These are phyloP conservation scores for Coemansia sp. DNA, from an alignment of 192 early-diverging fungal genomes.

Conservation along the genomic window DNA sequence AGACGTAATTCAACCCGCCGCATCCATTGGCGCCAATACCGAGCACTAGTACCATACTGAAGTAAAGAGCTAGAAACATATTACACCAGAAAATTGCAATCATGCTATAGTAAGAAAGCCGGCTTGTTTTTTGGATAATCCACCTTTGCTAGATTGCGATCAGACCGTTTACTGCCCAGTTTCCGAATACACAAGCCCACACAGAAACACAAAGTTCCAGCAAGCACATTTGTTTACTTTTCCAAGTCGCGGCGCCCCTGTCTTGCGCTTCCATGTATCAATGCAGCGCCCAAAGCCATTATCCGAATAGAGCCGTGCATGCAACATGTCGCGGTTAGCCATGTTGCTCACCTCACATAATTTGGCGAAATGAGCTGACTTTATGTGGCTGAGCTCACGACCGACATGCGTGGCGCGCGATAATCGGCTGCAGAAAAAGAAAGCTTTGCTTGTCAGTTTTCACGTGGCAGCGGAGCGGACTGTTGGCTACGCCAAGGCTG, in stretches of 20 bases:
- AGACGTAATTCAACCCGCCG: neutral
- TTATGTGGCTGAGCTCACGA: neutral
- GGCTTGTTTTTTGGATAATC: neutral
- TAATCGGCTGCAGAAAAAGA: neutral
- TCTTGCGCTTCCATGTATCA: neutral
- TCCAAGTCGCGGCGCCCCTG: neutral
- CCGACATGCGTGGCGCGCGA: neutral
- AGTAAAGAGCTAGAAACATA: neutral
- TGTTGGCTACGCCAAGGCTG: neutral
- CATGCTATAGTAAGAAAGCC: too few species aligned
- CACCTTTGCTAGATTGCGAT: neutral
- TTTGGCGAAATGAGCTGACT: neutral
- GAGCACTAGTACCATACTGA: neutral
- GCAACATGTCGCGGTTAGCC: neutral
- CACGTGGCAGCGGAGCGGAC: neutral
- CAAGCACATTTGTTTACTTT: neutral
- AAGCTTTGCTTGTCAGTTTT: neutral
- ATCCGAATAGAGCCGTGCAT: neutral
- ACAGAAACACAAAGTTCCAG: neutral
- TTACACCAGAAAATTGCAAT: too few species aligned
- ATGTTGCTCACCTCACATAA: neutral
- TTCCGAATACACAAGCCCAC: neutral
- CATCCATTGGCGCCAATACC: neutral
- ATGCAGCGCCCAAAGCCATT: neutral
- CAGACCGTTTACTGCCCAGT: neutral